A percentile compares a stretch with the other conserved stretches of the same genome.
Conservation (phyloP, 106 monocot genomes). For the Dendrobium nobile region DNA sequence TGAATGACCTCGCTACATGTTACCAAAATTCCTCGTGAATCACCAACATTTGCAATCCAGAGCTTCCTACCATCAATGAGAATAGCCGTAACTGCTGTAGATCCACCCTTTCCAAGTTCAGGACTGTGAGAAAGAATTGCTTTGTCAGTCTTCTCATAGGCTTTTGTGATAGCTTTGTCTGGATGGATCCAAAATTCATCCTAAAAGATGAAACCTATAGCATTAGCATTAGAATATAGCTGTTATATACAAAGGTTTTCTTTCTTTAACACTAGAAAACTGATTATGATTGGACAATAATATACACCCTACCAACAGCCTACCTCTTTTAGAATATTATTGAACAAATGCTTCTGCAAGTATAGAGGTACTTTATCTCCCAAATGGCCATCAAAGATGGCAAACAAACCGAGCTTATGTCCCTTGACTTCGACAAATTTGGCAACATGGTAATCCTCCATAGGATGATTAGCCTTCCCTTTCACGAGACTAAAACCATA, state of each 20-base stretch:
- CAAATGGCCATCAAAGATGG: constrained; percentile 80
- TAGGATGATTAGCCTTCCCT: constrained; percentile 77
- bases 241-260: neutral
- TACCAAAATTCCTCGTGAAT: constrained; percentile 71
- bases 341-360: constrained; percentile 70
- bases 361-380: constrained; percentile 71
- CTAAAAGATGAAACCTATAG: constrained; percentile 14
- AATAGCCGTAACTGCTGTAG: constrained; percentile 91
- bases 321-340: constrained; percentile 78
- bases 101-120: constrained; percentile 72
- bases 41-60: constrained; percentile 82
- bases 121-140: constrained; percentile 65
- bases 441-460: constrained; percentile 84
- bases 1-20: constrained; percentile 46
- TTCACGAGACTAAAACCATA: constrained; percentile 77
- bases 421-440: constrained; percentile 45
- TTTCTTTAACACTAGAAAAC: constrained; percentile 1
- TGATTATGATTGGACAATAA: neutral
- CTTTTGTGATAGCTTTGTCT: constrained; percentile 59
- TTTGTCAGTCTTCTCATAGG: constrained; percentile 84
- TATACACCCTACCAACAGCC: neutral
- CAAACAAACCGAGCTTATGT: constrained; percentile 71
- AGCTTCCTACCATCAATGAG: constrained; percentile 46
- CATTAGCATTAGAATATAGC: neutral
- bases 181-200: constrained; percentile 75